Conservation (phyloP, 164 flowering plant genomes). For the Stephania cephalantha region DNA sequence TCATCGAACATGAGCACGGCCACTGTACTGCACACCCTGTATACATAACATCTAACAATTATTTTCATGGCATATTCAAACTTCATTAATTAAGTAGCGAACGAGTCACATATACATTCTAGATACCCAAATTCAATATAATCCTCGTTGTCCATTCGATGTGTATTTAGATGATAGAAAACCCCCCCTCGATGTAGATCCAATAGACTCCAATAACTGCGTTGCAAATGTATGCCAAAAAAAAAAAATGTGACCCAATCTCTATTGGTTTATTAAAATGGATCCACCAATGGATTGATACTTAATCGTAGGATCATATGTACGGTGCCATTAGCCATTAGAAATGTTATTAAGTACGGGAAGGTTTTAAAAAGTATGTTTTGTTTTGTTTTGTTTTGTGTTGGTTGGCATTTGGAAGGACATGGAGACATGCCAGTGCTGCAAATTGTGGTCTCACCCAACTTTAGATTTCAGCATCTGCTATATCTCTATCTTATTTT, state of each 20-base stretch:
- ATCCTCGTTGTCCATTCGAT: no score
- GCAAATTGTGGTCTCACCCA: constrained; percentile 6
- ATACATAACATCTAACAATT: background rate
- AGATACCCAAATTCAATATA: no score
- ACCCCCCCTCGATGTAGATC: no score
- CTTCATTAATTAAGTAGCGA: no score
- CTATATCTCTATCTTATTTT: constrained; percentile 5
- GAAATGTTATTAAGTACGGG: background rate
- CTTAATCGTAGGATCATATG: background rate
- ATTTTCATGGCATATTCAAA: no score
- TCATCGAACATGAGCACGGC: background rate
- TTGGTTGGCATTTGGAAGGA: constrained; percentile 11
- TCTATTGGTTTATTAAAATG: no score
- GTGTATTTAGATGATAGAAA: no score
- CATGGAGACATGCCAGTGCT: constrained; percentile 18
- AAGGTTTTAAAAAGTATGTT: background rate
- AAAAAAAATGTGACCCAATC: no score
- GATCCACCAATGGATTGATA: background rate
- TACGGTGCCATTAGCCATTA: background rate
- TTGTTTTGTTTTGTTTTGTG: background rate
- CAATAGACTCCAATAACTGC: no score
- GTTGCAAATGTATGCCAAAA: no score
- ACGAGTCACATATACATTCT: no score
- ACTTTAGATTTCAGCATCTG: constrained; percentile 5
- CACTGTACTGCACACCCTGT: background rate